These are phyloP conservation scores for Meyerozyma smithsonii DNA, from an alignment of 1,139 yeast species.

Conservation along the genomic window DNA sequence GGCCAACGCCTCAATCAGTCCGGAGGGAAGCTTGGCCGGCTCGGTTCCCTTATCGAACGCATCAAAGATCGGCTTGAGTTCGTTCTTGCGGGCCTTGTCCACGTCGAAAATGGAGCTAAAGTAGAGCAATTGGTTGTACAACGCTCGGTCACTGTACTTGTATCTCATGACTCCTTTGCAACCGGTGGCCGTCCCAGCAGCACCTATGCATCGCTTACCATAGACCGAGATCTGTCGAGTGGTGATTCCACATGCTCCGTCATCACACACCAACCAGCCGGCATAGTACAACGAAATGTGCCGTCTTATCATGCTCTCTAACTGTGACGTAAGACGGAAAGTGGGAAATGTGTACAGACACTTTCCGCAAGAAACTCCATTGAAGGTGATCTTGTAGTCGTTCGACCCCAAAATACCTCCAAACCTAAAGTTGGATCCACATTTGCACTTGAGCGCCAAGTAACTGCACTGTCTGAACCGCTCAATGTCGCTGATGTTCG, in stretches of 20 bases:
- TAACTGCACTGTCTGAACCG: constrained; percentile 65
- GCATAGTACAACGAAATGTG: constrained; percentile 77
- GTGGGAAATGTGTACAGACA: constrained; percentile 53
- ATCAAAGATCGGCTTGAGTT: constrained; percentile 46
- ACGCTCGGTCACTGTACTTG: constrained; percentile 69
- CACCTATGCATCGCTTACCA: constrained; percentile 79
- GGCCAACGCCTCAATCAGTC: constrained; percentile 66
- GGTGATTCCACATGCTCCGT: constrained; percentile 70
- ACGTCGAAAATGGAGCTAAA: constrained; percentile 77
- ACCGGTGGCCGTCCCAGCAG: constrained; percentile 54
- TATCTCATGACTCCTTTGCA: constrained; percentile 86
- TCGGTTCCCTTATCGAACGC: constrained; percentile 22
- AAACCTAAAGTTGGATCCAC: constrained; percentile 58
- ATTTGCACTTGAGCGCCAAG: constrained; percentile 57
- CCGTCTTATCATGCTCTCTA: constrained; percentile 65
- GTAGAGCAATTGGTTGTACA: constrained; percentile 84
- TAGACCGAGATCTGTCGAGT: constrained; percentile 88
- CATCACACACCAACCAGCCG: constrained; percentile 84
- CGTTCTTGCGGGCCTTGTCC: constrained; percentile 63
- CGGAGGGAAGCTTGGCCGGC: constrained; percentile 43
- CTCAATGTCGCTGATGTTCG: constrained; percentile 76
- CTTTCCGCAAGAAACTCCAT: constrained; percentile 66
- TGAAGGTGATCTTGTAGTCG: constrained; percentile 54
- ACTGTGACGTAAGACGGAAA: constrained; percentile 60
- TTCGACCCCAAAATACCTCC: constrained; percentile 69